Evolutionary conservation across 1,139 yeast species (phyloP), one percentile per base, ranked within the genome.

Genomic region (Nakaseomyces nivariensis): DNA sequence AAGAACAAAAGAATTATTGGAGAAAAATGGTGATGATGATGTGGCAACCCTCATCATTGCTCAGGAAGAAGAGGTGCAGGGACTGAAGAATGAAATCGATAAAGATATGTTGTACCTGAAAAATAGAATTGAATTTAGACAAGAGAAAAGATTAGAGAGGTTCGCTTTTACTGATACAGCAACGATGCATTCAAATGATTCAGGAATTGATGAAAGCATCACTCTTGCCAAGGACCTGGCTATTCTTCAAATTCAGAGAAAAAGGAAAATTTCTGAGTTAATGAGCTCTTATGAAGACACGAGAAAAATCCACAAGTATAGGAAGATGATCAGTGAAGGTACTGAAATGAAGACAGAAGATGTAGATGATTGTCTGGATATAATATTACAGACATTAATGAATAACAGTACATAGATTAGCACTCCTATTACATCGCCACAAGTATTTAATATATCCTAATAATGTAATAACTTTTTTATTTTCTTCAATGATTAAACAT

Each of bases 301-400:
- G 48, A 51, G 57, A 9, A 86, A 83, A 64, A 81, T 89, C 76
- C 82, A 82, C 61, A 85, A 87, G 60, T 92, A 89, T 70, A 75
- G 95, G 57, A 79, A 84, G 59, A 76, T 92, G 63, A 82, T 92
- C 48, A 82, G 96, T 48, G 76, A 82, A 54, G 84, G 94, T 52
- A 88, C 97, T 59, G 95, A 88, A 41, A 77, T 89, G 49, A 79
- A 78, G 43, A 76, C 82, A 40, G 87, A 83, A 56, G 95, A 89
- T 55, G 63, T 70, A 7, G 73, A 69, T 52, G 66, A 56, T 5
- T 58, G 61, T 49, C 50, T 65, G 48, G 66, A 63, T 56, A 57
- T 61, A 11, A 65, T 65, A 41, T 56, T 63, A 48, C 55, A 60
- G 44, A 60, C 61, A 43, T 50, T 64, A 43, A 54, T 52, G 22